phyloP scores from a whole-genome alignment of 768 basidiomycete species.

The Boletellus ananas region DNA sequence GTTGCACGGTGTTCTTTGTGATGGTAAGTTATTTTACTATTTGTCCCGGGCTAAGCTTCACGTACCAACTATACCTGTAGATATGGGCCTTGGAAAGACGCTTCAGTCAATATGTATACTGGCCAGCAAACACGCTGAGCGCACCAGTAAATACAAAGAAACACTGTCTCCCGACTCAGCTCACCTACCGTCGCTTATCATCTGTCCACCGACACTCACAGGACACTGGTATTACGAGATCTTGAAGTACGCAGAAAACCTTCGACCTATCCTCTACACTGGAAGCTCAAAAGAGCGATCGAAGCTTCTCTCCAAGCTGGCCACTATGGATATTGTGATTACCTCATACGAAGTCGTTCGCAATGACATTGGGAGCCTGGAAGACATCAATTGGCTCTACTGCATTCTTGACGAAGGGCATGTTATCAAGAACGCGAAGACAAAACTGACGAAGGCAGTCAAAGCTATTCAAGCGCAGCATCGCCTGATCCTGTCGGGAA shows the following conservation, averaged over 20 bases:
- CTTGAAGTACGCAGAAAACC: constrained; percentile 81
- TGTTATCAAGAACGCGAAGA: constrained; percentile 98
- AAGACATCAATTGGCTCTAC: constrained; percentile 82
- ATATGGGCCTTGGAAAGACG: constrained; percentile 99
- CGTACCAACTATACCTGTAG: constrained; percentile 37
- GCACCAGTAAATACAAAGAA: constrained; percentile 61
- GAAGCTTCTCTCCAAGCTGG: constrained; percentile 59
- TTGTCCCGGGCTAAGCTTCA: background rate
- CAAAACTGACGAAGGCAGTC: constrained; percentile 94
- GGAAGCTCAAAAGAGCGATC: constrained; percentile 82
- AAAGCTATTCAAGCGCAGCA: constrained; percentile 89
- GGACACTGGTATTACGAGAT: constrained; percentile 99
- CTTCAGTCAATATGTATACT: constrained; percentile 97
- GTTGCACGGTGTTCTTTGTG: constrained; percentile 95
- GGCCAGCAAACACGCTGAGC: constrained; percentile 89
- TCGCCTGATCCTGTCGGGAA: constrained; percentile 91
- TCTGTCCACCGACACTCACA: constrained; percentile 96
- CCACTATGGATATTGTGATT: constrained; percentile 83
- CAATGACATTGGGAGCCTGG: constrained; percentile 80
- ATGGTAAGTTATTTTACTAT: constrained; percentile 55
- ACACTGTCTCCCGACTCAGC: constrained; percentile 71
- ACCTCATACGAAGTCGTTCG: constrained; percentile 98
- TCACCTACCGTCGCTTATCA: constrained; percentile 89
- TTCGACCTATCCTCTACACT: constrained; percentile 83
- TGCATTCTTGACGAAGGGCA: constrained; percentile 98